Evolutionary conservation across 192 early-diverging fungal species (phyloP), one percentile per base, ranked within the genome.

Genomic region (Linnemannia exigua): DNA sequence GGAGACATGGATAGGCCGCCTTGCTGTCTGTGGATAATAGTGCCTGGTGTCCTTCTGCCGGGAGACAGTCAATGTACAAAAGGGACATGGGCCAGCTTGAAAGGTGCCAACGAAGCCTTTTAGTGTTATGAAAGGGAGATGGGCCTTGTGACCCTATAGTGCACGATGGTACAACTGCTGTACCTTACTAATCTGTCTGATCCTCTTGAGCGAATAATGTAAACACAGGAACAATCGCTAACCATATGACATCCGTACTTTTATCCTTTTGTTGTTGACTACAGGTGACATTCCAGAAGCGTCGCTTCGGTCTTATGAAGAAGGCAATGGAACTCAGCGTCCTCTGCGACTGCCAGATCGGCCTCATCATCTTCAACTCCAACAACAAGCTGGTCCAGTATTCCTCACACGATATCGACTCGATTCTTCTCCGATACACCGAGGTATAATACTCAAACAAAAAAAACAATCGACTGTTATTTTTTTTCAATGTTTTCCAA

Each of bases 241-340:
- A 37, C 7, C 67, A 5, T 35, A 20, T 9, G 38, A 28, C 2
- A 8, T 50, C 41, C 70, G 28, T 54, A 63, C 70, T 52, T 67
- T 61, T 80, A 41, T 46, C 46, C 25, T 35, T n/a, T 79, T 48
- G 41, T 76, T 48, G n/a, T 25, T 33, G 50, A 54, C 51, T 15
- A 3, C 79, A 96, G 95, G 95, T 95, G 58, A 99, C 98, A 5
- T 98, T 99, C 88, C 90, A 96, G 66, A 99, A 99, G 90, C 91
- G 98, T 77, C 98, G 98, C 87, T 93, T 93, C 38, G 98, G 98
- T 17, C 90, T 99, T 75, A 96, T 98, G 93, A 99, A 99, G 88
- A 99, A 99, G 88, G 97, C 98, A 0, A 97, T 97, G 88, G 98
- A 99, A 86, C 93, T 99, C 35, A 95, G 93, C 72, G 96, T 98